Evolutionary conservation across 768 basidiomycete genomes (phyloP).

Genomic region (Russula compacta): DNA sequence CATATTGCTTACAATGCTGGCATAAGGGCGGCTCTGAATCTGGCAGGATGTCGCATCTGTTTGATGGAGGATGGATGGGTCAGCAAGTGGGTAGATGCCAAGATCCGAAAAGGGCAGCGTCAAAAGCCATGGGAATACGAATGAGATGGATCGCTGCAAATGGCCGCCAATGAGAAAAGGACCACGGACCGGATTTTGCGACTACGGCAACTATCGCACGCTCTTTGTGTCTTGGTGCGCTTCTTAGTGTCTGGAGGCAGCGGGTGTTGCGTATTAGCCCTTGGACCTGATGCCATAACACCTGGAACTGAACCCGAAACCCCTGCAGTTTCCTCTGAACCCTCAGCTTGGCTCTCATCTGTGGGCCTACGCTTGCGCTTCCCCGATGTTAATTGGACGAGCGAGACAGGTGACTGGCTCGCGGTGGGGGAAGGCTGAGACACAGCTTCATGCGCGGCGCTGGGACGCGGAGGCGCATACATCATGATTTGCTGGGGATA

Average conservation of each 20-base stretch:
- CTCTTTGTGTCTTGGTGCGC: slow-evolving; percentile 85
- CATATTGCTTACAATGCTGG: slow-evolving; percentile 91
- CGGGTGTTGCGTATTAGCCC: slow-evolving; percentile 19
- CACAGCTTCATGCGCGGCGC: slow-evolving; percentile 27
- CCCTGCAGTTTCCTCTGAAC: slow-evolving; percentile 53
- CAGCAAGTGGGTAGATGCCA: slow-evolving; percentile 10
- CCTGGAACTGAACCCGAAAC: slow-evolving; percentile 40
- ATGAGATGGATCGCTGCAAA: background rate
- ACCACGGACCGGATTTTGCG: slow-evolving; percentile 69
- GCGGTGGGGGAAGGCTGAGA: slow-evolving; percentile 29
- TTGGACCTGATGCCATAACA: slow-evolving; percentile 24
- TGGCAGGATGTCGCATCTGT: slow-evolving; percentile 73
- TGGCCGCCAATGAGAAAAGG: background rate
- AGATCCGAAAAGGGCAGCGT: background rate
- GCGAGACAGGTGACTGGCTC: slow-evolving; percentile 20
- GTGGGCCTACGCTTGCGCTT: slow-evolving; percentile 56
- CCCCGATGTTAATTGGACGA: slow-evolving; percentile 23
- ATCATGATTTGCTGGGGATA: slow-evolving; percentile 53
- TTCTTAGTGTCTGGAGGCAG: slow-evolving; percentile 60
- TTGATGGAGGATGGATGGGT: slow-evolving; percentile 8
- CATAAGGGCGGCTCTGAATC: slow-evolving; percentile 76
- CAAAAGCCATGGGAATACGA: slow-evolving; percentile 6
- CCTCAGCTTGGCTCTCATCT: slow-evolving; percentile 23
- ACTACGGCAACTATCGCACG: slow-evolving; percentile 84
- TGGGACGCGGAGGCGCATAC: slow-evolving; percentile 43